A percentile compares a stretch with the other conserved stretches of the same genome.
Evolutionary conservation across 139 green algal species (phyloP).

Genomic region (Desmodesmus armatus): DNA sequence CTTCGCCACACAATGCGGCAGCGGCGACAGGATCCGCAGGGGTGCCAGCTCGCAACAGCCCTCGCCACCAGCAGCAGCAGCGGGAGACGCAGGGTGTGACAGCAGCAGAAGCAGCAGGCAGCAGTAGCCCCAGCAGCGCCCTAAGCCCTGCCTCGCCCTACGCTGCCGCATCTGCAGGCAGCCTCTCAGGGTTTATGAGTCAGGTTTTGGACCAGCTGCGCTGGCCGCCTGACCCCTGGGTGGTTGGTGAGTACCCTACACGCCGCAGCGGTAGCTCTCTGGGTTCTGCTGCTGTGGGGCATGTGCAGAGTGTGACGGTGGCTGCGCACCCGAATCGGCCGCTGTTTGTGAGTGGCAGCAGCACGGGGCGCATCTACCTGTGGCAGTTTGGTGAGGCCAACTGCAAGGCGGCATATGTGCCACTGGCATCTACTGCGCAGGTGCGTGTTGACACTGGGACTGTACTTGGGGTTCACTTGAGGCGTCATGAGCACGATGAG

Average conservation of each 20-base stretch:
- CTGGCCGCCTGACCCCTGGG: slow-evolving; percentile 61
- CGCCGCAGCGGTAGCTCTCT: slow-evolving; percentile 30
- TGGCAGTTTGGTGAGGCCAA: slow-evolving; percentile 67
- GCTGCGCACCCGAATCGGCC: slow-evolving; percentile 46
- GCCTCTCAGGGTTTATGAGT: slow-evolving; percentile 41
- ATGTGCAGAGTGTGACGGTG: slow-evolving; percentile 16
- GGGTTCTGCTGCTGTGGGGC: slow-evolving; percentile 18
- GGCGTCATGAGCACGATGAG: too few relatives aligned
- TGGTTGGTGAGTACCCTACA: slow-evolving; percentile 41
- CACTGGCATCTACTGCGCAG: slow-evolving; percentile 32
- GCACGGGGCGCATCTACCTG: slow-evolving; percentile 68
- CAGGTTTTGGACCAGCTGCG: slow-evolving; percentile 60
- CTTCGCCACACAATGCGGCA: too few relatives aligned
- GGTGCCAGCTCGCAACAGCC: too few relatives aligned
- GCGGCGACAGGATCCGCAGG: too few relatives aligned
- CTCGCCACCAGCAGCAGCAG: too few relatives aligned
- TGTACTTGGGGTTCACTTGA: neutral
- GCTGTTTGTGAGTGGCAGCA: slow-evolving; percentile 51
- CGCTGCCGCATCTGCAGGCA: too few relatives aligned
- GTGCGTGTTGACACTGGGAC: neutral
- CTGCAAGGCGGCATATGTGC: slow-evolving; percentile 61
- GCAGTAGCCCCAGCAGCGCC: too few relatives aligned
- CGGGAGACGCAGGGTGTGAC: too few relatives aligned
- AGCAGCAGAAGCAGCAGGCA: too few relatives aligned
- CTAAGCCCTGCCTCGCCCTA: too few relatives aligned